Conservation (phyloP, 2,329 filamentous ascomycete species). For the Trichoderma aggressivum region DNA sequence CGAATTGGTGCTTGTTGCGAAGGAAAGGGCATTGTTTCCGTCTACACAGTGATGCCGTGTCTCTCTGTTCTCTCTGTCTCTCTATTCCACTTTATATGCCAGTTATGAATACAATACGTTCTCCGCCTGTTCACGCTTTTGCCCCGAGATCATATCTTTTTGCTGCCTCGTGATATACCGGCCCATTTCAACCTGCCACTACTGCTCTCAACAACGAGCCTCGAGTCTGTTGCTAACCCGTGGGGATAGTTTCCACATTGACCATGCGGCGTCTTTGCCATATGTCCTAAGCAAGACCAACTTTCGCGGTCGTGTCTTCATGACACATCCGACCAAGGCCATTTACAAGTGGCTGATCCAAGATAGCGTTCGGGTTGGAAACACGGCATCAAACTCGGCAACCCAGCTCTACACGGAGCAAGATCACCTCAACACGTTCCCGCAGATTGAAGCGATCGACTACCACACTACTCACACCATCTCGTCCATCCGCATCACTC, state of each 20-base stretch:
- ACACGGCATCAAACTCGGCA: constrained; percentile 59
- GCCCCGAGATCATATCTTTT: not conserved
- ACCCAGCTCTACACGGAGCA: constrained; percentile 89
- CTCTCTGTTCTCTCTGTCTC: constrained; percentile 15
- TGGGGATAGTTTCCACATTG: constrained; percentile 80
- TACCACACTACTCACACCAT: constrained; percentile 98
- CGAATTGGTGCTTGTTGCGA: constrained; percentile 24
- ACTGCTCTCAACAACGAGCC: constrained; percentile 12
- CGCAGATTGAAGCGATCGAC: constrained; percentile 93
- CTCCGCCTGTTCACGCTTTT: constrained; percentile 20
- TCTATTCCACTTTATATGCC: constrained; percentile 30
- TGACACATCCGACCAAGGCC: constrained; percentile 98
- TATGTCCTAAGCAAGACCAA: constrained; percentile 98
- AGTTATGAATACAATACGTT: constrained; percentile 40
- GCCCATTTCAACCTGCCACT: not conserved
- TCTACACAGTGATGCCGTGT: constrained; percentile 19
- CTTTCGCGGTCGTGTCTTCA: constrained; percentile 94
- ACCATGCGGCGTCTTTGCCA: constrained; percentile 96
- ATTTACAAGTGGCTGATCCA: constrained; percentile 99
- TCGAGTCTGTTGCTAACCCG: constrained; percentile 25
- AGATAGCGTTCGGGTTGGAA: constrained; percentile 88
- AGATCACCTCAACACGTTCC: constrained; percentile 90
- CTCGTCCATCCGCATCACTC: constrained; percentile 92
- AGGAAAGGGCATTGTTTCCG: constrained; percentile 12
- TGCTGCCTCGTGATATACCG: constrained; percentile 19